A percentile compares a stretch with the other conserved stretches of the same genome.
Conservation (phyloP, 257 asterid genomes). For the Paraleonurus japonicus region DNA sequence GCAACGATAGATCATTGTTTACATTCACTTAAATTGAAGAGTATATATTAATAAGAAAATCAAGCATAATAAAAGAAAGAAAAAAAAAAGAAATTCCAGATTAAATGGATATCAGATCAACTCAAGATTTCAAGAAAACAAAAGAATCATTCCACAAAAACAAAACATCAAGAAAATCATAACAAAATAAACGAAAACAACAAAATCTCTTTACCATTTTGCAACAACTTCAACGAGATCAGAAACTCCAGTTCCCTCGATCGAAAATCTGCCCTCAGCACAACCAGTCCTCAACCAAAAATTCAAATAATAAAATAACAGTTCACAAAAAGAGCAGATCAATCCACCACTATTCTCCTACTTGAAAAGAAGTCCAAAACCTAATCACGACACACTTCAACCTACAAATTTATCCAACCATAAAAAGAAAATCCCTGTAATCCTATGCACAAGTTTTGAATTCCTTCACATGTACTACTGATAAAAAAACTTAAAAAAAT, state of each 20-base stretch:
- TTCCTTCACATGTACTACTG: not conserved
- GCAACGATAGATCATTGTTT: slow-evolving; percentile 10
- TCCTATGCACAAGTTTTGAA: slow-evolving; percentile 31
- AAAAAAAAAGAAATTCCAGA: slow-evolving; percentile 3
- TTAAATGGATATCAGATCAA: slow-evolving; percentile 21
- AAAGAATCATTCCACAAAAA: not conserved
- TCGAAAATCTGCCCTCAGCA: slow-evolving; percentile 33
- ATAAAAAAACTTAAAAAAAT: not conserved
- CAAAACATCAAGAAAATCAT: slow-evolving; percentile 17
- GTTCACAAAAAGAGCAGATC: slow-evolving; percentile 36
- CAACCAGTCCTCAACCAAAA: slow-evolving; percentile 20
- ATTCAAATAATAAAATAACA: slow-evolving; percentile 16
- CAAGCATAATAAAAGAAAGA: not conserved
- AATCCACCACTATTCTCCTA: slow-evolving; percentile 29
- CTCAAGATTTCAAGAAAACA: not conserved
- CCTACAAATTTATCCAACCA: slow-evolving; percentile 15
- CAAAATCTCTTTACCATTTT: slow-evolving; percentile 57
- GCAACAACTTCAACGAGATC: slow-evolving; percentile 63
- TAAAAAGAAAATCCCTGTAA: slow-evolving; percentile 18
- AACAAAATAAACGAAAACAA: slow-evolving; percentile 13
- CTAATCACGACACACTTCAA: slow-evolving; percentile 37
- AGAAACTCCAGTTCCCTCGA: slow-evolving; percentile 42
- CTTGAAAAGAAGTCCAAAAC: slow-evolving; percentile 12
- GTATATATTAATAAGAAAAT: not conserved
- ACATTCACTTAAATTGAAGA: not conserved